Base-by-base conservation (phyloP, 129 eudicot species). In the Centrapalus pauciflorus region DNA sequence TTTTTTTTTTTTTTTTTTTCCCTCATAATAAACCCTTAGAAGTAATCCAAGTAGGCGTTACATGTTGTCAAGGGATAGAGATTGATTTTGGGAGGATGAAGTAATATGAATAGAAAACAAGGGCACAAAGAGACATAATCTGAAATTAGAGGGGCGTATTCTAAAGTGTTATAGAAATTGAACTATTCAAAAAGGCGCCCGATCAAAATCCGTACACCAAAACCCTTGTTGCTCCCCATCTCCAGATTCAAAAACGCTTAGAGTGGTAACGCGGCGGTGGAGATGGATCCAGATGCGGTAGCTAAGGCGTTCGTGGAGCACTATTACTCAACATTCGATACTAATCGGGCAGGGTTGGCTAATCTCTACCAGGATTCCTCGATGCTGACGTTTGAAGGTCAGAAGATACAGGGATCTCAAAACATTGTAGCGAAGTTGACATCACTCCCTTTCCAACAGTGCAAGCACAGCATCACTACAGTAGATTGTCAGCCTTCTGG, bases 401-500 rank as follows among this genome's bases (percentile, higher is more conserved):
- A 80, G 79, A 81, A 84, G 69, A 81, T 81, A 29, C 83, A 60
- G 62, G 86, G 90, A 50, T 45, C 84, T 26, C 55, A 60, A 7
- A 77, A 67, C 62, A 84, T 84, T 61, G 77, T 76, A 4, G 86
- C 84, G 0, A 84, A 84, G 77, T 73, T 84, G 9, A 74, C 77
- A 7, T 55, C 84, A 14, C 85, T 84, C 26, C 90, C 90, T 0
- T 81, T 84, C 67, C 90, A 84, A 67, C 90, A 84, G 82, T 84
- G 90, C 67, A 80, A 81, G 76, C 90, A 84, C 60, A 71, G 54
- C 23, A 78, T 84, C 77, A 77, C 81, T 35, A 81, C 90, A 37
- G 86, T 81, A 20, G 90, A 84, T 50, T 84, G 76, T 66, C 90
- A 84, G 84, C 90, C 84, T 0, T 84, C 90, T 23, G 90, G 86